phyloP scores from a whole-genome alignment of 495 filamentous ascomycete genomes.

The Apodospora peruviana region DNA sequence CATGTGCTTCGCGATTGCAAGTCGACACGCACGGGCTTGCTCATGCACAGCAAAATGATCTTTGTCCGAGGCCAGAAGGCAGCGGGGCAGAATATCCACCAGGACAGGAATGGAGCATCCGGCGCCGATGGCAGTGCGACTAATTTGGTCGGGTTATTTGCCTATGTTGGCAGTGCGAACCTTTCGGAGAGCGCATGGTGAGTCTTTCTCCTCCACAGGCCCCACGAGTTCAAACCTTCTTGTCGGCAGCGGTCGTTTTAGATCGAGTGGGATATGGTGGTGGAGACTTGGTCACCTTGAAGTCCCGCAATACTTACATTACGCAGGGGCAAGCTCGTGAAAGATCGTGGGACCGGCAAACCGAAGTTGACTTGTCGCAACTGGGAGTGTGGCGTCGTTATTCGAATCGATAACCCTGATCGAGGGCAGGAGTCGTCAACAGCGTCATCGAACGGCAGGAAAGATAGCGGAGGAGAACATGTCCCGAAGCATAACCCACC shows the following conservation, averaged over 20 bases:
- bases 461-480: not conserved
- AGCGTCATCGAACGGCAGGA: not conserved
- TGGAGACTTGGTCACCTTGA: not conserved
- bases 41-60: conserved; percentile 89
- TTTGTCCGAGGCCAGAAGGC: no score
- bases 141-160: no score
- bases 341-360: conserved; percentile 55
- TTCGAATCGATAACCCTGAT: conserved; percentile 40
- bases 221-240: not conserved
- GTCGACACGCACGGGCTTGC: conserved; percentile 57
- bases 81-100: no score
- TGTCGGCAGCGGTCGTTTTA: not conserved
- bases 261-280: not conserved
- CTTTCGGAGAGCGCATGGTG: conserved; percentile 89
- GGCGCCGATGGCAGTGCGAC: not conserved
- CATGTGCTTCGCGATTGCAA: conserved; percentile 67
- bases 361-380: conserved; percentile 81
- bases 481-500: not conserved
- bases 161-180: conserved; percentile 90
- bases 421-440: not conserved
- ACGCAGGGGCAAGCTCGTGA: conserved; percentile 48
- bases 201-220: conserved; percentile 18
- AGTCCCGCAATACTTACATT: not conserved
- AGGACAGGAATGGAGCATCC: no score
- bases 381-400: conserved; percentile 91